phyloP scores from a whole-genome alignment of 2,329 filamentous ascomycete species.

The Pseudogymnoascus sp. region DNA sequence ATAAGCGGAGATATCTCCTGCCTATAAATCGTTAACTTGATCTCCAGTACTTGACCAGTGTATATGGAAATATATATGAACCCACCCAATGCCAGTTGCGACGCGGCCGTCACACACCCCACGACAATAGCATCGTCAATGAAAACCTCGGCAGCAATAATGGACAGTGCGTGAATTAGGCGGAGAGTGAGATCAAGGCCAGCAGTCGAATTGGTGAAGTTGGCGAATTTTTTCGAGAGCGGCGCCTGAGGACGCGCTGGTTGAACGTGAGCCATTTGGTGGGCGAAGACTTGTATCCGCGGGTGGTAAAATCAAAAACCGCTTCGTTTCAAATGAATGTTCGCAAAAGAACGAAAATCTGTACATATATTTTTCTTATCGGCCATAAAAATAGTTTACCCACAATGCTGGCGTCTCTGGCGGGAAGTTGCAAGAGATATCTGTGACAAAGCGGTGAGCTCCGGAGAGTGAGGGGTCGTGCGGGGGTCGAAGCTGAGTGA shows the following conservation, averaged over 20 bases:
- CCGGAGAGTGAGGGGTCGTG: background rate
- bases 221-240: conserved; percentile 18
- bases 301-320: background rate
- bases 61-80: background rate
- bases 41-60: background rate
- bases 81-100: background rate
- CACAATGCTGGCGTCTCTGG: background rate
- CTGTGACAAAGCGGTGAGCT: background rate
- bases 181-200: conserved; percentile 22
- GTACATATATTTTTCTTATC: background rate
- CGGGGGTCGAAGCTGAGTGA: background rate
- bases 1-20: conserved; percentile 15
- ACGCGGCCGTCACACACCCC: background rate
- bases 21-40: background rate
- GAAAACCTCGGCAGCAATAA: conserved; percentile 11
- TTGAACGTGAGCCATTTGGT: background rate
- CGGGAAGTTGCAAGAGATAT: background rate
- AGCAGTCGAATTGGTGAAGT: conserved; percentile 20
- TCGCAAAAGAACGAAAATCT: background rate
- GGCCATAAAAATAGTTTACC: background rate
- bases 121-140: background rate
- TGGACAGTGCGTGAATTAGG: conserved; percentile 18
- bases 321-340: background rate
- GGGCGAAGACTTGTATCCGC: background rate
- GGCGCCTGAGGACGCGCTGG: conserved; percentile 11